These are phyloP conservation scores for Hypomyces perniciosus DNA, from an alignment of 2,329 filamentous ascomycete species.

Conservation along the genomic window DNA sequence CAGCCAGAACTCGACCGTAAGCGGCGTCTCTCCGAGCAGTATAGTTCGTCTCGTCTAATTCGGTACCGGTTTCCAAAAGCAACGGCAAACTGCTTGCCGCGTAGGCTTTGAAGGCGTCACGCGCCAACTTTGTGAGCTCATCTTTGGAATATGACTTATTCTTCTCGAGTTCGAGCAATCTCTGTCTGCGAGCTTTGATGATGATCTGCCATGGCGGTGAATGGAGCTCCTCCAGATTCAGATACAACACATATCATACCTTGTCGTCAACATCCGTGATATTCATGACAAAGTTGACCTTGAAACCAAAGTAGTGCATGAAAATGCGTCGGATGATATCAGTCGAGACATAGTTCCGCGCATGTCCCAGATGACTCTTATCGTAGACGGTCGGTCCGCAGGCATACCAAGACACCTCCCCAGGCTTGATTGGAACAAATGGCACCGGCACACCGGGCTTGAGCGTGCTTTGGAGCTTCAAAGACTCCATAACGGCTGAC, in stretches of 20 bases:
- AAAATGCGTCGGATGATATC: slow-evolving; percentile 83
- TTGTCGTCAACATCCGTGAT: slow-evolving; percentile 81
- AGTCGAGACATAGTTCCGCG: slow-evolving; percentile 83
- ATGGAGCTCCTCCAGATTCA: background rate
- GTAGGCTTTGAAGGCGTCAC: slow-evolving; percentile 50
- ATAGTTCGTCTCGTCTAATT: slow-evolving; percentile 47
- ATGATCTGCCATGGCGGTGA: slow-evolving; percentile 41
- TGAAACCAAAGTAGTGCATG: slow-evolving; percentile 74
- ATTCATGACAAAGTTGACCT: slow-evolving; percentile 87
- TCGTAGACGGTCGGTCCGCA: slow-evolving; percentile 86
- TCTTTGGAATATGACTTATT: slow-evolving; percentile 56
- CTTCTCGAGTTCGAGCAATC: slow-evolving; percentile 71
- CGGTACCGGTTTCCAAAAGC: slow-evolving; percentile 37
- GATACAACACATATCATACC: slow-evolving; percentile 31
- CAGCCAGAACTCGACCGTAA: slow-evolving; percentile 50
- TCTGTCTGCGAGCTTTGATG: slow-evolving; percentile 64
- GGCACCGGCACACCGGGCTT: slow-evolving; percentile 64
- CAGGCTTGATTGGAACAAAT: slow-evolving; percentile 66
- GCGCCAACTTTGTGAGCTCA: slow-evolving; percentile 42
- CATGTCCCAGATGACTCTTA: slow-evolving; percentile 75
- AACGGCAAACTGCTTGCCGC: slow-evolving; percentile 50
- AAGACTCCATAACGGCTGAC: slow-evolving; percentile 42
- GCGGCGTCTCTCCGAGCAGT: slow-evolving; percentile 41
- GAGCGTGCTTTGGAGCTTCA: slow-evolving; percentile 77
- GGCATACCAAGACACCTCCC: slow-evolving; percentile 77